phyloP scores from a whole-genome alignment of 257 asterid genomes.

The Cordia subcordata region DNA sequence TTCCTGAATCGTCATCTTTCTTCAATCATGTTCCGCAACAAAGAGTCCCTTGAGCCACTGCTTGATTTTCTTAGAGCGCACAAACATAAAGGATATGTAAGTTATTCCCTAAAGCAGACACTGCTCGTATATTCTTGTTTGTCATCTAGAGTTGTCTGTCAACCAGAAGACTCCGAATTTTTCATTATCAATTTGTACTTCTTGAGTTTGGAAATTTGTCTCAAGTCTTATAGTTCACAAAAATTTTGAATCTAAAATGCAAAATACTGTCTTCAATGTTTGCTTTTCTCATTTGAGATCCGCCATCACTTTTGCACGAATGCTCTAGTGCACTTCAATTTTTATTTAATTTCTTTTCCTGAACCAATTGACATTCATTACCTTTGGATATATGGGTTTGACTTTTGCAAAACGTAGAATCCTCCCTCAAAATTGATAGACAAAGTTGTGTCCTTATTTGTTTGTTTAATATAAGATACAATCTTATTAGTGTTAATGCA shows the following conservation, averaged over 20 bases:
- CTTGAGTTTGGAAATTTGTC: too few relatives aligned
- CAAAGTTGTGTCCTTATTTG: neutral
- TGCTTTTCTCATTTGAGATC: neutral
- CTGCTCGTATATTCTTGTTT: neutral
- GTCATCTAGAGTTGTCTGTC: neutral
- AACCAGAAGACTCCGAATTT: too few relatives aligned
- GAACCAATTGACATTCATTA: too few relatives aligned
- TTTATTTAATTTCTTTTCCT: too few relatives aligned
- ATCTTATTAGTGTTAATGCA: constrained; percentile 16
- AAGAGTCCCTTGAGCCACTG: constrained; percentile 82
- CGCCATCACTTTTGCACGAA: neutral
- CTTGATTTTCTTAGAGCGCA: constrained; percentile 89
- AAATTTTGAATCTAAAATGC: too few relatives aligned
- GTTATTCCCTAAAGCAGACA: constrained; percentile 14
- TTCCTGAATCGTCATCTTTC: constrained; percentile 97
- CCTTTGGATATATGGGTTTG: neutral
- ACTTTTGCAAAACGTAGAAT: neutral
- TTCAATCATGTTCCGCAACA: constrained; percentile 84
- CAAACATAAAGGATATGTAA: constrained; percentile 80
- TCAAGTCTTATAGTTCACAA: too few relatives aligned
- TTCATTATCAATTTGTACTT: too few relatives aligned
- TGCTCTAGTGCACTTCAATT: too few relatives aligned
- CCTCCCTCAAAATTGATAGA: neutral
- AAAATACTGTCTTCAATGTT: neutral
- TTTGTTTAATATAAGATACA: neutral